Base-by-base conservation (phyloP, 23 red algal genomes). In the Gracilaria caudata region DNA sequence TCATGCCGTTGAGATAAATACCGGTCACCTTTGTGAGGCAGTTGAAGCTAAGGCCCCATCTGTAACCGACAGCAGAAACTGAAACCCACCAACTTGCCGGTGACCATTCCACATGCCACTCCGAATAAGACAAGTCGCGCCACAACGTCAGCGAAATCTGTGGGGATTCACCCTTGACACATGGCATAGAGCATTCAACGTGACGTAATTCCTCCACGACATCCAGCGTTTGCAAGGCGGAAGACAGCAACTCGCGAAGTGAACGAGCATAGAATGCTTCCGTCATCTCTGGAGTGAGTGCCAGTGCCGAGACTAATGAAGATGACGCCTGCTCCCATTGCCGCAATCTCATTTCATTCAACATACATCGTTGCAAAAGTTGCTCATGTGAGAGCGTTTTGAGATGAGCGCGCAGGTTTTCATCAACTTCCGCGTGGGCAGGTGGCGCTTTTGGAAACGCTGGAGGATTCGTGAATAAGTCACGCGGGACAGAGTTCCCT, bases 101-200 rank as follows among this genome's bases (percentile, higher is more conserved):
- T 39, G 59, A 53, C 81, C 81, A 85, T 34, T 70, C 7, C 39
- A 85, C 65, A 34, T 47, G 19, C 60, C 81, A 85, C 28, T 85
- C 81, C 21, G 81, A 85, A 73, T 51, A 73, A 40, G 34, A n/a
- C 63, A 85, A 51, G 20, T 59, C 81, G 33, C 39, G 29, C 81
- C 81, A 85, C 36, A 36, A 51, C 41, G 64, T 17, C 21, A 85
- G 19, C 16, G 43, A 40, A 28, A 85, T 63, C 21, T 13, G 45
- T 0, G 81, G 81, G 10, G 53, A 16, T 70, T 85, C 81, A 25
- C 30, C 32, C 30, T 55, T 51, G 37, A 85, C 81, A 57, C 81
- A 72, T 28, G 81, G 81, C 81, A 85, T 85, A 72, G 81, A 85
- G 64, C 81, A 85, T 70, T 85, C 81, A 28, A 85, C 81, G 51